phyloP scores from a whole-genome alignment of 352 stramenopile genomes.

The Plasmopara halstedii region DNA sequence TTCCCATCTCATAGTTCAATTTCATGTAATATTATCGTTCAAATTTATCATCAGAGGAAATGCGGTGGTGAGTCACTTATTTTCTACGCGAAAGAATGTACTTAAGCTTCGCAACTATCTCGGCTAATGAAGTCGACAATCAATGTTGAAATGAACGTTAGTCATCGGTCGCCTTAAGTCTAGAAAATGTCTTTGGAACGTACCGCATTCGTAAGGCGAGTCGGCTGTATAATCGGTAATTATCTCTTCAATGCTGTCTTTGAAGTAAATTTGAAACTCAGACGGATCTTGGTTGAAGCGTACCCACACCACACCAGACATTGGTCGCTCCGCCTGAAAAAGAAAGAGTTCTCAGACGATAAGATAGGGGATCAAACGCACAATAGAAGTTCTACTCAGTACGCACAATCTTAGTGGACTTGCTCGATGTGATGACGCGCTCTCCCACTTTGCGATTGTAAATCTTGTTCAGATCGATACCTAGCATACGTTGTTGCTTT shows the following conservation, averaged over 20 bases:
- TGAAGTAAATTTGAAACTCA: slow-evolving; percentile 87
- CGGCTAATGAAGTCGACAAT: slow-evolving; percentile 32
- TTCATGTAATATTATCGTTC: too few species aligned
- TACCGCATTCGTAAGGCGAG: slow-evolving; percentile 85
- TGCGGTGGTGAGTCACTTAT: slow-evolving; percentile 22
- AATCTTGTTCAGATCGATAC: slow-evolving; percentile 84
- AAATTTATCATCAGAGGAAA: too few species aligned
- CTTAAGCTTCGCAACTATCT: slow-evolving; percentile 88
- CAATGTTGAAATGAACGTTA: slow-evolving; percentile 10
- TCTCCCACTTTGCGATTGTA: slow-evolving; percentile 88
- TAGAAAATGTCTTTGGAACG: slow-evolving; percentile 11
- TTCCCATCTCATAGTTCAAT: too few species aligned
- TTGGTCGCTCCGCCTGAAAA: slow-evolving; percentile 67
- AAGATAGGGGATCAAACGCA: too few species aligned
- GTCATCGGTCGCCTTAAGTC: not conserved
- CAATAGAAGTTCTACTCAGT: not conserved
- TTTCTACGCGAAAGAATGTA: slow-evolving; percentile 84
- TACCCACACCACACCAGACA: slow-evolving; percentile 81
- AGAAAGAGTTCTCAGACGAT: slow-evolving; percentile 1
- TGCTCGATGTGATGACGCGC: slow-evolving; percentile 83
- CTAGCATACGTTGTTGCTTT: slow-evolving; percentile 82
- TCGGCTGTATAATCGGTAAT: slow-evolving; percentile 85
- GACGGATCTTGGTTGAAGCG: slow-evolving; percentile 80
- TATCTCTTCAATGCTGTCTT: slow-evolving; percentile 84
- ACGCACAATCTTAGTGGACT: slow-evolving; percentile 86